Percentiles rank a stretch among this genome's conserved stretches.
These are phyloP conservation scores for Aspergillus jensenii DNA, from an alignment of 2,329 filamentous ascomycete genomes.

Conservation along the genomic window DNA sequence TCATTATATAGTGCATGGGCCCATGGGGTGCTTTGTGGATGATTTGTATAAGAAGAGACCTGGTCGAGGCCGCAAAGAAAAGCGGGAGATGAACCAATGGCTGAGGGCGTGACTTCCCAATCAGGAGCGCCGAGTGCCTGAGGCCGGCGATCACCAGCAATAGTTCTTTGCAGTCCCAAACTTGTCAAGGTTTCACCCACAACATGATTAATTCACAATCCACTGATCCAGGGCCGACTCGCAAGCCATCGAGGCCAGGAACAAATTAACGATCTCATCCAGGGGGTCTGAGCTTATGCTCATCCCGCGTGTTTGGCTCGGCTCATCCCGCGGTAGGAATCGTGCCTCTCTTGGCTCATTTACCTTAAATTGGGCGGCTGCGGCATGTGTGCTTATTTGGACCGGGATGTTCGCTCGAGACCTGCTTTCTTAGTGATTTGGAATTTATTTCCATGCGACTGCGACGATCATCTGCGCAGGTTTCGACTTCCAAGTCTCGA, in stretches of 20 bases:
- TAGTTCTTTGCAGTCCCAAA: neutral
- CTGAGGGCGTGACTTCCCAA: neutral
- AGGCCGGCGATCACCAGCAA: conserved; percentile 12
- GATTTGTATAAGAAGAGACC: neutral
- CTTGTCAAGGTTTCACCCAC: neutral
- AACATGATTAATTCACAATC: neutral
- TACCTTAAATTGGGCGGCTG: neutral
- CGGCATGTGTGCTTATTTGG: neutral
- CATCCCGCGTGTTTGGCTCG: neutral
- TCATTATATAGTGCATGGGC: neutral
- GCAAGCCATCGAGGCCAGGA: too few species aligned
- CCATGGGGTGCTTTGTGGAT: neutral
- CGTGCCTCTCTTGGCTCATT: neutral
- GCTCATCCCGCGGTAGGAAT: neutral
- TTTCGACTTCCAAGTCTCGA: neutral
- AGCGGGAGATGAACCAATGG: neutral
- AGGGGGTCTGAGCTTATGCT: neutral
- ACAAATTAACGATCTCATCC: too few species aligned
- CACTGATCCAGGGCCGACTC: too few species aligned
- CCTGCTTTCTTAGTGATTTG: neutral
- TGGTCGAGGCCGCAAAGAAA: neutral
- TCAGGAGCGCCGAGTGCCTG: conserved; percentile 9
- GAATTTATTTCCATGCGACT: neutral
- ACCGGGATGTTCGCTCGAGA: neutral
- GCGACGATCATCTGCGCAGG: conserved; percentile 3